phyloP scores from a whole-genome alignment of 2,329 filamentous ascomycete genomes.

The Penicillium thymicola region DNA sequence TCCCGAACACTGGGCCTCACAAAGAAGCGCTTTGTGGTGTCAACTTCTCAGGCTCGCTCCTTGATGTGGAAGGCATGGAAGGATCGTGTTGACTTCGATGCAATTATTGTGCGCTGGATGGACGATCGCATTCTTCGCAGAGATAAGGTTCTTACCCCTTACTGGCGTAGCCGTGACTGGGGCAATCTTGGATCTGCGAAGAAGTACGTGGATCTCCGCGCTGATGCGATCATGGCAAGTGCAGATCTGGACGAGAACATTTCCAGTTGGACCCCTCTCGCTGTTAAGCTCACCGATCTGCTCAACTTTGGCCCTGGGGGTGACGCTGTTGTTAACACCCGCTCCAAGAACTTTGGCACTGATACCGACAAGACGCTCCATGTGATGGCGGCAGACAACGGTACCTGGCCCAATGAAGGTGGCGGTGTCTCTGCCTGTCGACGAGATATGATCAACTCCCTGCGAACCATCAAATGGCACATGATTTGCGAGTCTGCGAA shows the following conservation, averaged over 20 bases:
- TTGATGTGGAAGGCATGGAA: constrained; percentile 53
- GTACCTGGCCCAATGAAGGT: constrained; percentile 53
- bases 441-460: constrained; percentile 54
- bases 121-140: constrained; percentile 49
- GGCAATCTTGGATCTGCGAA: constrained; percentile 45
- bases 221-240: constrained; percentile 52
- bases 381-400: constrained; percentile 52
- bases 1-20: constrained; percentile 33
- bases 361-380: constrained; percentile 51
- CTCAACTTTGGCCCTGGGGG: constrained; percentile 54
- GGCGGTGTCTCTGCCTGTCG: constrained; percentile 56
- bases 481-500: constrained; percentile 55
- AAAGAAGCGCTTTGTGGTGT: constrained; percentile 40
- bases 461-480: constrained; percentile 54
- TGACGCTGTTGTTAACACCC: constrained; percentile 51
- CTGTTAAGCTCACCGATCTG: constrained; percentile 51
- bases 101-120: constrained; percentile 50
- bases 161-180: constrained; percentile 47
- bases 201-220: constrained; percentile 44
- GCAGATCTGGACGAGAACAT: constrained; percentile 52
- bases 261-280: constrained; percentile 52
- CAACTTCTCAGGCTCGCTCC: constrained; percentile 49
- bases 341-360: constrained; percentile 47
- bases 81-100: constrained; percentile 46
- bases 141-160: constrained; percentile 45